Evolutionary conservation across 495 filamentous ascomycete genomes (phyloP), one percentile per base, ranked within the genome.

Genomic region (Cetradonia linearis): DNA sequence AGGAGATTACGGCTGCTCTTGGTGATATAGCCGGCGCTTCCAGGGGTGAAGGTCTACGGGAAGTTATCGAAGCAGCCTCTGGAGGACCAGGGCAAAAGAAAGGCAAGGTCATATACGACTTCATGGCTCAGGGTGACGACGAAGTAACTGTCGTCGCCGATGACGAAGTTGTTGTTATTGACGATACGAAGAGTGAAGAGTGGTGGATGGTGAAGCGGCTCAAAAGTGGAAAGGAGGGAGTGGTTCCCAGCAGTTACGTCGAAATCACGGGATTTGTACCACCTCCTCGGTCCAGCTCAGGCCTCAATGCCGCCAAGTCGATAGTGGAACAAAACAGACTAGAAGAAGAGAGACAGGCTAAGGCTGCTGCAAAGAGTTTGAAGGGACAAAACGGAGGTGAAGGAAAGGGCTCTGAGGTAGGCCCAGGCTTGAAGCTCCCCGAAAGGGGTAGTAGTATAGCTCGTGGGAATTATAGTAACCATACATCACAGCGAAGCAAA

Each of bases 161-260:
- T 14, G 94, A 99, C 68, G 93, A 97, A 68, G 91, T 99, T 30
- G 74, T 94, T 54, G 77, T 99, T 56, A 67, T 96, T 42, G 92
- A 99, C 68, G 91, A 95, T 69, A 82, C 77, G 59, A 89, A 88
- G 71, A 95, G 91, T 56, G 91, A 96, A 49, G 93, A 99, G 69
- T 99, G 93, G 93, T 97, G 94, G 92, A 87, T 91, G 78, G 91
- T 99, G 13, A 83, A 87, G 52, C 82, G 91, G 34, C 63, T 95
- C 53, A 91, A 90, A 75, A 96, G 91, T 70, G 88, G 88, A 50
- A 89, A 88, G 68, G 88, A 95, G 70, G 94, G 93, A n/a, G 93
- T 97, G 13, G 91, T 99, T n/a, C 93, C 93, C 5, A 91, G 89
- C 74, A 94, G 87, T 72, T 99, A 96, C 70, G 85, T 97, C 55